A percentile compares a stretch with the other conserved stretches of the same genome.
These are phyloP conservation scores for Stagonosporopsis tanaceti DNA, from an alignment of 2,329 filamentous ascomycete genomes.

Conservation along the genomic window DNA sequence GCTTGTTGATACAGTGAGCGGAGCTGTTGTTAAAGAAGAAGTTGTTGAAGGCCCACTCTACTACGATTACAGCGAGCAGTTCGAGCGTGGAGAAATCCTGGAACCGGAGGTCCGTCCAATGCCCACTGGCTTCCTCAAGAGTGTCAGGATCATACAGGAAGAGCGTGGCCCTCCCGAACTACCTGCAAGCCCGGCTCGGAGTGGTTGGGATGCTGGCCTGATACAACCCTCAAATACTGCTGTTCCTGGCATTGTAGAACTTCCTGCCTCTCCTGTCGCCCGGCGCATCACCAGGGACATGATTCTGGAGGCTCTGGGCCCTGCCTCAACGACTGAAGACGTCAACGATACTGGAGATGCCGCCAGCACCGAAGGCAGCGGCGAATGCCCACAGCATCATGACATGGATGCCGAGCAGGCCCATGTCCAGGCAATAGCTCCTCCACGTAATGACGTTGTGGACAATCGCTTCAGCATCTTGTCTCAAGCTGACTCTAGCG, in stretches of 20 bases:
- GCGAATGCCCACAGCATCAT: background rate
- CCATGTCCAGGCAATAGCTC: background rate
- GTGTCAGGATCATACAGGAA: conserved; percentile 55
- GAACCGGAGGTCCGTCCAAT: conserved; percentile 31
- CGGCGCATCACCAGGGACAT: conserved; percentile 45
- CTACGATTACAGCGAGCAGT: conserved; percentile 50
- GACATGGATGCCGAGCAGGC: background rate
- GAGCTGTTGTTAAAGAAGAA: conserved; percentile 33
- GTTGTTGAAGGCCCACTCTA: conserved; percentile 33
- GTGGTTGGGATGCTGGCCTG: background rate
- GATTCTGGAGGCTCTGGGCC: conserved; percentile 39
- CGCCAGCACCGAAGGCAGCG: background rate
- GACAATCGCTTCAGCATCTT: conserved; percentile 32
- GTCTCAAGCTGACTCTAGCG: conserved; percentile 37
- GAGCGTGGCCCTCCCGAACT: conserved; percentile 33
- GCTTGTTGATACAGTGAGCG: conserved; percentile 43
- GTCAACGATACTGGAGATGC: conserved; percentile 23
- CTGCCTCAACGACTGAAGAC: conserved; percentile 36
- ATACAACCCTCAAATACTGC: conserved; percentile 1
- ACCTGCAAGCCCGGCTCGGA: background rate
- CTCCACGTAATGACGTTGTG: conserved; percentile 1
- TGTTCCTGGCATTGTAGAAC: conserved; percentile 27
- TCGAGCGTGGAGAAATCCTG: conserved; percentile 35
- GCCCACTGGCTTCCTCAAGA: conserved; percentile 51
- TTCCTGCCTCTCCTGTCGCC: conserved; percentile 44